Evolutionary conservation across 441 rosid species (phyloP), one percentile per base, ranked within the genome.

Genomic region (Dalechampia spathulata): DNA sequence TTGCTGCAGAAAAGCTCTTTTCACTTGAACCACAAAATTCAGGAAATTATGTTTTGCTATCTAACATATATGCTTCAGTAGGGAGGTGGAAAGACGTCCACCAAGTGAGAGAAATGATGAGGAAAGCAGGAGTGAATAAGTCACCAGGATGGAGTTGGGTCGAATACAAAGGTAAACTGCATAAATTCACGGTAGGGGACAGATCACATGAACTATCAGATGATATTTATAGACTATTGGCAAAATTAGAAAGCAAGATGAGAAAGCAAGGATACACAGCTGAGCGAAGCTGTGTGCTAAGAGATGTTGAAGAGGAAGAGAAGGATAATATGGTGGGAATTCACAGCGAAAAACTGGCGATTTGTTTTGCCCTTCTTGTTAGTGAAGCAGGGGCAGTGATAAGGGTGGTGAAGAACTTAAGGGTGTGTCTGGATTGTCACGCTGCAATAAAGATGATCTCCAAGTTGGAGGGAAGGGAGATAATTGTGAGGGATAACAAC

Each of bases 301-400:
- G 66, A 64, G 77, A 72, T 46, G 72, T 76, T 41, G 60, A 55
- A 64, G 78, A 75, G 62, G 66, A 40, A 49, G 55, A 27, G 19
- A 79, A 62, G 41, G 63, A 58, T 30, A 69, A 69, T 32, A 74
- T 63, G 53, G 68, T 15, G 44, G 77, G 68, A 22, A 70, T 67
- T 26, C 93, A 85, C 50, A 79, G 88, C 23, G 93, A 87, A 64
- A 87, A 83, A 70, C 57, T 87, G 76, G 93, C 87, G 0, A 55
- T 85, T 40, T 77, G 84, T 43, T 87, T 85, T 55, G 81, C 68
- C 54, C 70, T 87, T 27, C 66, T 85, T 66, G 75, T 79, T 54
- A 67, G 72, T 9, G 65, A 60, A 59, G 75, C 76, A 59, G 83
- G 83, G 21, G 32, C 70, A 19, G 87, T 77, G 66, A 72, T 87